These are phyloP conservation scores for Aphanocladium album DNA, from an alignment of 2,329 filamentous ascomycete genomes.

Conservation along the genomic window DNA sequence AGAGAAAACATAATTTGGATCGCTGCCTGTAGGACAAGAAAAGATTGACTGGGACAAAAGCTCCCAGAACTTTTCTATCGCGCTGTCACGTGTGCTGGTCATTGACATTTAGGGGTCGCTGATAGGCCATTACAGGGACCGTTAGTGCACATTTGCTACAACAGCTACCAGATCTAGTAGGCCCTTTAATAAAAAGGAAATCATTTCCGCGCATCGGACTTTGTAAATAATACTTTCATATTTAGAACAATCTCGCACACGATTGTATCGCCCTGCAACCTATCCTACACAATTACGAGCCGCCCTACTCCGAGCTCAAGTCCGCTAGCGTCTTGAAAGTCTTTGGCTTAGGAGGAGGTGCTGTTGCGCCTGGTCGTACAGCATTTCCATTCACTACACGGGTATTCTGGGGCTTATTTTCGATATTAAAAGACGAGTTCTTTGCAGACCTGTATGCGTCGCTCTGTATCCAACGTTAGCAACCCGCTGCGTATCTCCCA, in stretches of 20 bases:
- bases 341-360: constrained; percentile 20
- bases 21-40: not conserved
- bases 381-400: constrained; percentile 13
- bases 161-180: too few species aligned
- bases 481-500: constrained; percentile 14
- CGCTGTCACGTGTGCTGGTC: constrained; percentile 13
- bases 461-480: constrained; percentile 35
- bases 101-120: constrained; percentile 6
- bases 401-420: constrained; percentile 30
- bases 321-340: constrained; percentile 52
- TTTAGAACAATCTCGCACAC: too few species aligned
- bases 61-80: constrained; percentile 5
- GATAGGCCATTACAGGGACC: constrained; percentile 8
- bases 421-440: constrained; percentile 53
- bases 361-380: constrained; percentile 27
- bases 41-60: not conserved
- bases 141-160: too few species aligned
- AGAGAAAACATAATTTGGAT: constrained; percentile 8
- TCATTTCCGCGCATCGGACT: too few species aligned
- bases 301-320: constrained; percentile 31
- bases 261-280: too few species aligned
- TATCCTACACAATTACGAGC: not conserved
- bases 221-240: too few species aligned
- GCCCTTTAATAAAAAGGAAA: too few species aligned
- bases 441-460: constrained; percentile 59